These are phyloP conservation scores for Aureobasidium lini DNA, from an alignment of 2,329 filamentous ascomycete species.

Conservation along the genomic window DNA sequence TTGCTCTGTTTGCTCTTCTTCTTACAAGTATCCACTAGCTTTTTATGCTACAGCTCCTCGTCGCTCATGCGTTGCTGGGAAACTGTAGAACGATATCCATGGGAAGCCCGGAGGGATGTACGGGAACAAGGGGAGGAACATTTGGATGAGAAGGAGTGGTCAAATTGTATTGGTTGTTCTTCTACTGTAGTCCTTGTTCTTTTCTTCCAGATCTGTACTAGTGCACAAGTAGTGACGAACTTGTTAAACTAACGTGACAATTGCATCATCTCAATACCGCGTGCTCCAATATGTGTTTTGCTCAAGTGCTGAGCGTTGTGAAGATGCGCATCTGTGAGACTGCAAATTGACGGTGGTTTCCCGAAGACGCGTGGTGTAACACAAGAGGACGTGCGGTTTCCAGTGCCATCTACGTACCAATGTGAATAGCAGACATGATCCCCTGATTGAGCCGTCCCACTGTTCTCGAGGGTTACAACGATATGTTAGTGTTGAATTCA, in stretches of 20 bases:
- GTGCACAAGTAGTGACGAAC: background rate
- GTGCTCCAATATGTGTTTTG: background rate
- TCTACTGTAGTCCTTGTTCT: background rate
- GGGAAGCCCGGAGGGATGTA: background rate
- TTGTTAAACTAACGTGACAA: background rate
- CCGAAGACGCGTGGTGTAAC: too few relatives aligned
- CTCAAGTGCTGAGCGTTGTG: too few relatives aligned
- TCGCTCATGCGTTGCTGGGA: background rate
- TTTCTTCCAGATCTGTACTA: background rate
- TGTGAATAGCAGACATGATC: too few relatives aligned
- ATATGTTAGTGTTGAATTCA: too few relatives aligned
- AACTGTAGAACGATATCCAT: constrained; percentile 3
- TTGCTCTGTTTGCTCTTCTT: constrained; percentile 8
- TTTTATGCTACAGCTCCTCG: constrained; percentile 7
- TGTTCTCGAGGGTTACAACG: too few relatives aligned
- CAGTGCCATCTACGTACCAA: too few relatives aligned
- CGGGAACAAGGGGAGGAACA: background rate
- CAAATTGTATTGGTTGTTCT: constrained; percentile 11
- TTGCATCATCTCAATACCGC: background rate
- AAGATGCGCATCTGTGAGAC: too few relatives aligned
- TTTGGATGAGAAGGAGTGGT: constrained; percentile 2
- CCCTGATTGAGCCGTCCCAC: too few relatives aligned
- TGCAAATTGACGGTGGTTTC: background rate
- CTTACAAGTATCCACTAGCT: constrained; percentile 10
- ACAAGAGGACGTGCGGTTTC: too few relatives aligned